Base-by-base conservation (phyloP, 1,284 basidiomycete species). In the Cystobasidium pallidum region DNA sequence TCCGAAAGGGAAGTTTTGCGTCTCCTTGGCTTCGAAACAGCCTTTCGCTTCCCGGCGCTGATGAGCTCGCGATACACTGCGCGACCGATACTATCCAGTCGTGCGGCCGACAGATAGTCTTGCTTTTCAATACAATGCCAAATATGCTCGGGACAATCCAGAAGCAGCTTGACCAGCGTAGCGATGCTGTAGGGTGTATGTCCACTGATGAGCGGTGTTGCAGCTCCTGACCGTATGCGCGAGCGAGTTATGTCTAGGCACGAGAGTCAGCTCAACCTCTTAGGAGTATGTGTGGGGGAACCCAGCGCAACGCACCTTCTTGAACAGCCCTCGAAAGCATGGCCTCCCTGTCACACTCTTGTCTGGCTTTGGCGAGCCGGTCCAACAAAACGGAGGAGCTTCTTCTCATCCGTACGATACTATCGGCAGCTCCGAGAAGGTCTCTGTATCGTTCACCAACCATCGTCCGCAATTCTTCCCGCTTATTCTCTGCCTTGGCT, bases 361-460 rank as follows among this genome's bases (percentile, higher is more conserved):
- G 51, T 24, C 66, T 47, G 7, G 75, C 77, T n/a, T 49, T 11
- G 21, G 71, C 74, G 45, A 79, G 52, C 6, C 71, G 55, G 47
- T 75, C 74, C 17, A 77, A 70, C 11, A 79, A 74, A 32, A 75
- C 73, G 21, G 70, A 73, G 0, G 76, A 75, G 7, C 76, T 75
- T 8, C 51, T 72, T 0, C 76, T 65, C 78, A 79, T 79, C 28
- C 78, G 75, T 1, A 79, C 75, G 52, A 79, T 79, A 32, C 77
- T 77, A 70, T 78, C 77, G 4, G 93, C 94, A 0, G 93, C 92
- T 77, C 93, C 90, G 21, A 97, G 84, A 26, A 96, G 85, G 81
- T 97, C 94, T 63, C 94, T 88, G 82, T 97, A 96, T 75, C 93
- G 88, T 85, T 95, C 93, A 81, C 93, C 93, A 80, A 97, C 94